Percentiles rank a stretch among this genome's conserved stretches.
These are phyloP conservation scores for Lasiodiplodia gonubiensis DNA, from an alignment of 2,329 filamentous ascomycete genomes.

Conservation along the genomic window DNA sequence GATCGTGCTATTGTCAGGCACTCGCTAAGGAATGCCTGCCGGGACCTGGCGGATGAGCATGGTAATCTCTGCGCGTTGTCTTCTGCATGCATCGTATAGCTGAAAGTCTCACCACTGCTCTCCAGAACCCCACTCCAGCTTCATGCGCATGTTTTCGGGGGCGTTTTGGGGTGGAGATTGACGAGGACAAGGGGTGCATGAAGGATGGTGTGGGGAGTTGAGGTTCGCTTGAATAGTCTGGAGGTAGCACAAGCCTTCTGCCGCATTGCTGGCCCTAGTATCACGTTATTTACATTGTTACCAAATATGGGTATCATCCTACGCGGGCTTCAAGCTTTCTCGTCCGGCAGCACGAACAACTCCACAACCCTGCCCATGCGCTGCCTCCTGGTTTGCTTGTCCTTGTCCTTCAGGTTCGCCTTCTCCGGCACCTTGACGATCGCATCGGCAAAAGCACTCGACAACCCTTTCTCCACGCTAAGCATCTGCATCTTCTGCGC, in stretches of 20 bases:
- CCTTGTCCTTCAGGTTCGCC: constrained; percentile 57
- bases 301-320: constrained; percentile 17
- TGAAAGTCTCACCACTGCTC: neutral
- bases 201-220: neutral
- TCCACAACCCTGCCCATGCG: constrained; percentile 71
- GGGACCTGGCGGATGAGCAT: neutral
- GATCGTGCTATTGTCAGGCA: neutral
- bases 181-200: neutral
- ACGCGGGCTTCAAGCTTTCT: neutral
- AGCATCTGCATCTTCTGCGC: constrained; percentile 50
- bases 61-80: neutral
- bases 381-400: constrained; percentile 65
- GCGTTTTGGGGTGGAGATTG: neutral
- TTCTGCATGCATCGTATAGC: neutral
- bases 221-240: neutral
- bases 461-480: constrained; percentile 64
- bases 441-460: constrained; percentile 67
- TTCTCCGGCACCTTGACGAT: constrained; percentile 60
- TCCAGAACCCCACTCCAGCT: neutral
- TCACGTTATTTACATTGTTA: neutral
- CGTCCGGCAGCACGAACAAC: constrained; percentile 62
- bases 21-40: neutral
- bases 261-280: neutral
- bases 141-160: neutral
- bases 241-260: neutral